Percentiles rank a stretch among this genome's conserved stretches.
Conservation (phyloP, 2,329 filamentous ascomycete species). For the Venturiaceae sp. region DNA sequence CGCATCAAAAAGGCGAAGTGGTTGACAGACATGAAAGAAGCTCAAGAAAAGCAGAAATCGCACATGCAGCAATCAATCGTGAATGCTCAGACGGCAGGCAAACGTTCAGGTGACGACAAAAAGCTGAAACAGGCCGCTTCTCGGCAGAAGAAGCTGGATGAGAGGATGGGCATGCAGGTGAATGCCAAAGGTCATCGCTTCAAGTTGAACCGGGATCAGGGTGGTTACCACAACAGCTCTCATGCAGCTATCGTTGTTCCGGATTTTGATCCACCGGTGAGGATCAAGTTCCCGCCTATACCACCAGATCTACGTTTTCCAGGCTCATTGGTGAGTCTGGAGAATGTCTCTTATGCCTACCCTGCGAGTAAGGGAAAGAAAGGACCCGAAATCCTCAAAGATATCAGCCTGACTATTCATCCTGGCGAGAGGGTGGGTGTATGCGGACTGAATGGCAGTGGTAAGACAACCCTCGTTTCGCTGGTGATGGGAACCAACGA, state of each 20-base stretch:
- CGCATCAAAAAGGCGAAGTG: slow-evolving; percentile 58
- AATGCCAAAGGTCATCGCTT: slow-evolving; percentile 63
- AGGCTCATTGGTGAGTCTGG: slow-evolving; percentile 61
- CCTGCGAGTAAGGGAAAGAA: slow-evolving; percentile 21
- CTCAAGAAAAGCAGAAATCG: slow-evolving; percentile 69
- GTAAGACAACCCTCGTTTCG: slow-evolving; percentile 70
- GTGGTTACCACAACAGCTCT: slow-evolving; percentile 48
- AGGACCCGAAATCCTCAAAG: slow-evolving; percentile 42
- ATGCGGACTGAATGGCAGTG: slow-evolving; percentile 69
- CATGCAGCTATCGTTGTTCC: slow-evolving; percentile 66
- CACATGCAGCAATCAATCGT: slow-evolving; percentile 73
- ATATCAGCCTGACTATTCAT: slow-evolving; percentile 58
- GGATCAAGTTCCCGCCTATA: slow-evolving; percentile 48
- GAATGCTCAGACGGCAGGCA: slow-evolving; percentile 65
- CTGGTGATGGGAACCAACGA: slow-evolving; percentile 50
- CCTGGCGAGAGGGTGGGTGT: slow-evolving; percentile 67
- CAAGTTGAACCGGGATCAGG: slow-evolving; percentile 68
- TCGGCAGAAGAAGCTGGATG: slow-evolving; percentile 74
- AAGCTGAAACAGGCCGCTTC: slow-evolving; percentile 80
- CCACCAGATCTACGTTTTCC: slow-evolving; percentile 65
- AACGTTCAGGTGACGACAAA: slow-evolving; percentile 71
- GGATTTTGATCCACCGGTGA: slow-evolving; percentile 44
- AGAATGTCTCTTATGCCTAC: slow-evolving; percentile 60
- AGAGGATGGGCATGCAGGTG: slow-evolving; percentile 68
- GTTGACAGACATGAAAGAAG: slow-evolving; percentile 67